phyloP scores from a whole-genome alignment of 2,329 filamentous ascomycete species.

The Botryotinia narcissicola region DNA sequence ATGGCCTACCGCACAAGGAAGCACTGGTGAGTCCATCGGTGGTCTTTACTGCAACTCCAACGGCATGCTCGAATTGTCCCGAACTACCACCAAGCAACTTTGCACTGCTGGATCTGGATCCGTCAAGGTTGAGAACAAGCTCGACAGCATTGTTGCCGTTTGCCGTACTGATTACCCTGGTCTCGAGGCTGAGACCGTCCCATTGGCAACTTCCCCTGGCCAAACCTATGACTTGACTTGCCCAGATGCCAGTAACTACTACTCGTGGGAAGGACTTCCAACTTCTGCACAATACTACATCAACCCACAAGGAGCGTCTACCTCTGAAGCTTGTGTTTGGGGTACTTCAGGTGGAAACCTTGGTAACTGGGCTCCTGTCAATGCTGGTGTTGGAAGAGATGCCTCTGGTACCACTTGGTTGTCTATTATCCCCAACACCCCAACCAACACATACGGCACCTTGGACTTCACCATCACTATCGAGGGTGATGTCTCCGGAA shows the following conservation, averaged over 20 bases:
- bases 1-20: slow-evolving; percentile 78
- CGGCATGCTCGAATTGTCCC: slow-evolving; percentile 76
- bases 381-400: slow-evolving; percentile 76
- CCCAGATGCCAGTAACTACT: slow-evolving; percentile 68
- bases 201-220: slow-evolving; percentile 63
- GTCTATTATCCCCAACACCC: slow-evolving; percentile 80
- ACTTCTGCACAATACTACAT: slow-evolving; percentile 97
- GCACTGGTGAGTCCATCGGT: slow-evolving; percentile 79
- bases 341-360: slow-evolving; percentile 53
- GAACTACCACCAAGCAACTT: slow-evolving; percentile 62
- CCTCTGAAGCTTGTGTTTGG: slow-evolving; percentile 76
- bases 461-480: slow-evolving; percentile 82
- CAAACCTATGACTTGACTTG: slow-evolving; percentile 65
- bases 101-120: slow-evolving; percentile 69
- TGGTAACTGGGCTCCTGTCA: slow-evolving; percentile 86
- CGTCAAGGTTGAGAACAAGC: slow-evolving; percentile 73
- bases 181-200: slow-evolving; percentile 83
- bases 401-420: slow-evolving; percentile 67
- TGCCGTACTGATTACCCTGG: slow-evolving; percentile 98
- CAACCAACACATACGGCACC: slow-evolving; percentile 61
- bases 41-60: slow-evolving; percentile 74
- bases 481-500: slow-evolving; percentile 49
- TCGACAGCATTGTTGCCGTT: slow-evolving; percentile 64
- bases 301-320: slow-evolving; percentile 72
- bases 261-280: slow-evolving; percentile 67